Evolutionary conservation across 2,329 filamentous ascomycete species (phyloP).

Genomic region (Orbilia quercus): DNA sequence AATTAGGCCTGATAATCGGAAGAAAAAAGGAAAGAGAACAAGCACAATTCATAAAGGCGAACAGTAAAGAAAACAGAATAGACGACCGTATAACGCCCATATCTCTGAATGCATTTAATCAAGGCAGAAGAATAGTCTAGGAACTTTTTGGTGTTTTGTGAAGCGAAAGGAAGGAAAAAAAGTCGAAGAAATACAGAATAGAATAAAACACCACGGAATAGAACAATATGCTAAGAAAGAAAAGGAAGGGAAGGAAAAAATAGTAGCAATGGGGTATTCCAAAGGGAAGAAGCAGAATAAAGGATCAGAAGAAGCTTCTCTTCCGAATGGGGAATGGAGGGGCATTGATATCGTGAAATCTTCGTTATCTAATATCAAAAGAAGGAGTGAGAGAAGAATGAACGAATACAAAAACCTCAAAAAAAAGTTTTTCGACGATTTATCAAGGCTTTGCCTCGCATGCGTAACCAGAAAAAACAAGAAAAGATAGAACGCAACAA

Average conservation of each 20-base stretch:
- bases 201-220: constrained; percentile 52
- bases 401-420: constrained; percentile 47
- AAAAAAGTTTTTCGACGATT: constrained; percentile 36
- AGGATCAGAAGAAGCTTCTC: constrained; percentile 35
- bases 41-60: constrained; percentile 15
- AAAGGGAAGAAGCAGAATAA: constrained; percentile 39
- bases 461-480: constrained; percentile 39
- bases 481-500: constrained; percentile 30
- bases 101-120: constrained; percentile 54
- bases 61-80: constrained; percentile 13
- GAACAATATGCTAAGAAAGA: constrained; percentile 50
- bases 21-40: constrained; percentile 6
- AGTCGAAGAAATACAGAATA: constrained; percentile 20
- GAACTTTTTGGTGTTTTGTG: constrained; percentile 51
- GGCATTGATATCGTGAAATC: constrained; percentile 48
- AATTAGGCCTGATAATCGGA: constrained; percentile 2
- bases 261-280: constrained; percentile 52
- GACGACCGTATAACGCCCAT: constrained; percentile 49
- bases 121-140: constrained; percentile 49
- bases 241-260: background rate
- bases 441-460: constrained; percentile 34
- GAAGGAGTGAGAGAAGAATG: constrained; percentile 28
- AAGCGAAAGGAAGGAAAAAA: constrained; percentile 19
- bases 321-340: constrained; percentile 13
- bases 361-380: constrained; percentile 56